Base-by-base conservation (phyloP, 345 rosid genomes). In the Fremontodendron californicum region DNA sequence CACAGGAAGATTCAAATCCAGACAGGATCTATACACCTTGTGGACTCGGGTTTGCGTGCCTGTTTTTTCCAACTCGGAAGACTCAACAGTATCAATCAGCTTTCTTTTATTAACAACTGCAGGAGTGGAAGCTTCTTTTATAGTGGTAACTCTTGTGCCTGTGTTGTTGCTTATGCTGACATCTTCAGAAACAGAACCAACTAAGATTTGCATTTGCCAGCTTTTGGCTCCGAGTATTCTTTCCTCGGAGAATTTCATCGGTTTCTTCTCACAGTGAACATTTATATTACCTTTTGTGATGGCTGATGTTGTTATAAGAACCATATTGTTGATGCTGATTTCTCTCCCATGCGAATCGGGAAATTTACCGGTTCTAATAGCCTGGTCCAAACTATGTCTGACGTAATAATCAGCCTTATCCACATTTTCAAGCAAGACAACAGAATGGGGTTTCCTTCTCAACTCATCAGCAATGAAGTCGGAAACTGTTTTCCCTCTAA, bases 1-100 rank as follows among this genome's bases (percentile, higher is more conserved):
- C 64, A 88, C 81, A 4, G 93, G 90, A 71, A 93, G 87, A 81
- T 93, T 93, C 69, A 93, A 82, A 75, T 93, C 96, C 18, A 91
- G 83, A 78, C 42, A 74, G 48, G 88, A 82, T 78, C 87, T 84
- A 23, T 62, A 78, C 46, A 71, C 70, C 74, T 86, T 86, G 61
- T 63, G 58, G 6, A 78, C 84, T 75, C 78, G 83, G 42, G 76
- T 70, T 55, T 66, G 76, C 68, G 71, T 70, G 74, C 74, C 78
- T 2, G 60, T 18, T 42, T 46, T 35, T 48, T 80, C 64, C 61
- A 60, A 29, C 57, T 74, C 80, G 1, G 10, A 27, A 9, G 57
- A 68, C 40, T 72, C 65, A 29, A 19, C 18, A 57, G 33, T 48
- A 48, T 69, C 54, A 15, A 43, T 71, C 55, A 40, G 48, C 76